Percentiles rank a stretch among this genome's conserved stretches.
Conservation (phyloP, 2,329 filamentous ascomycete species). For the Aspergillus hiratsukae region DNA sequence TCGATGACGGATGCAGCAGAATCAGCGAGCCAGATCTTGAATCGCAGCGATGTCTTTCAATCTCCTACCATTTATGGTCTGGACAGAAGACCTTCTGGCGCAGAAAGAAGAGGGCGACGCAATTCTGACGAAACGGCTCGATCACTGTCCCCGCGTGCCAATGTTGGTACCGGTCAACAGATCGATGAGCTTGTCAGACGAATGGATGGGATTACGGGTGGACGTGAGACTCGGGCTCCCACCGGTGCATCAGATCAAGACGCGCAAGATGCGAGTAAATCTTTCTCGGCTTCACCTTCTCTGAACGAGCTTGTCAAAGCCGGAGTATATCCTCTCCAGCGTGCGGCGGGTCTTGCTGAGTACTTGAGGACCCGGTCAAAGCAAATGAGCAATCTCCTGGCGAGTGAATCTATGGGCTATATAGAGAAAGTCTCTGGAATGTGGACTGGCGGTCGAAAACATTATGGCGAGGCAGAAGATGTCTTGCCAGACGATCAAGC, state of each 20-base stretch:
- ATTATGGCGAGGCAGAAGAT: slow-evolving; percentile 73
- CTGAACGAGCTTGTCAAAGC: slow-evolving; percentile 56
- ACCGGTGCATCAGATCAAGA: slow-evolving; percentile 23
- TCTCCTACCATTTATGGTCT: slow-evolving; percentile 60
- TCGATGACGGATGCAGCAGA: slow-evolving; percentile 68
- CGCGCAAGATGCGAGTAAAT: slow-evolving; percentile 14
- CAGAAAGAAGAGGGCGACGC: slow-evolving; percentile 23
- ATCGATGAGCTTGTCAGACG: neutral
- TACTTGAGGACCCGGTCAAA: slow-evolving; percentile 76
- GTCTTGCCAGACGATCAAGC: slow-evolving; percentile 62
- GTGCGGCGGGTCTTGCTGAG: slow-evolving; percentile 75
- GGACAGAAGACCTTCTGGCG: slow-evolving; percentile 24
- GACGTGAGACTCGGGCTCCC: slow-evolving; percentile 13
- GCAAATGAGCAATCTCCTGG: slow-evolving; percentile 74
- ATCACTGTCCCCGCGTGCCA: slow-evolving; percentile 21
- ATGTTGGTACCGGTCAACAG: slow-evolving; percentile 14
- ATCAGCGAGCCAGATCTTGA: slow-evolving; percentile 86
- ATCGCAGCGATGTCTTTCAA: slow-evolving; percentile 82
- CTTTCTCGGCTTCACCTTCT: slow-evolving; percentile 43
- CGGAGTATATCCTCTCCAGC: slow-evolving; percentile 74
- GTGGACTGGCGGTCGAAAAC: slow-evolving; percentile 86
- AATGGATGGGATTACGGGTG: slow-evolving; percentile 1
- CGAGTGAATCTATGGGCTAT: slow-evolving; percentile 91
- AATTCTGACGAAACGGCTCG: slow-evolving; percentile 35
- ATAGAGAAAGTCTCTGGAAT: slow-evolving; percentile 96